Evolutionary conservation across 139 green algal species (phyloP).

Genomic region (Micromonas commoda): DNA sequence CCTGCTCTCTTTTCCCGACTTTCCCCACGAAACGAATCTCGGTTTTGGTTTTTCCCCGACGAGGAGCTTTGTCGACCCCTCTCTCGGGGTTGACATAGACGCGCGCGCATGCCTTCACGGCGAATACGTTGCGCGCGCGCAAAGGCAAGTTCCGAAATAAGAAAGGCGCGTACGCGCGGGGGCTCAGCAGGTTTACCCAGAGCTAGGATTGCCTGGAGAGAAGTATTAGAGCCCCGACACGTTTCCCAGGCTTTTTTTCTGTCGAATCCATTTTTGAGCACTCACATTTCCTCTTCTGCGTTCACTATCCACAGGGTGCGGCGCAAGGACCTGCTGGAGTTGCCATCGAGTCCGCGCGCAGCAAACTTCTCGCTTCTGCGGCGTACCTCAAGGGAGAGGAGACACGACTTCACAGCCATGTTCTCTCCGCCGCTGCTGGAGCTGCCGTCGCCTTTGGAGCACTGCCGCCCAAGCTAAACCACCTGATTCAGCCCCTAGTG

Average conservation of each 20-base stretch:
- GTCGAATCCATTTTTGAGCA: no score
- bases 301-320: no score
- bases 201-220: neutral
- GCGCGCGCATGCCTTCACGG: no score
- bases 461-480: constrained; percentile 84
- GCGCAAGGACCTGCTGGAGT: no score
- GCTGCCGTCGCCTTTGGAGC: constrained; percentile 46
- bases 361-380: constrained; percentile 14
- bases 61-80: no score
- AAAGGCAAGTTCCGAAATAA: neutral
- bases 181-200: constrained; percentile 25
- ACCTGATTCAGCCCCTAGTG: constrained; percentile 88
- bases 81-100: no score
- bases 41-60: no score
- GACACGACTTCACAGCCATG: constrained; percentile 37
- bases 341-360: constrained; percentile 7
- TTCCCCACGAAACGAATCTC: no score
- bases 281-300: no score
- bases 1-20: neutral
- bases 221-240: constrained; percentile 4
- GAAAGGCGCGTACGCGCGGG: constrained; percentile 12
- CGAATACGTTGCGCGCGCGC: neutral
- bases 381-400: constrained; percentile 14
- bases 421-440: constrained; percentile 50
- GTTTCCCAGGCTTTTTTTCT: no score